Percentiles rank a stretch among this genome's conserved stretches.
Conservation (phyloP, 73 alveolate species). For the Paramecium tetraurelia region DNA sequence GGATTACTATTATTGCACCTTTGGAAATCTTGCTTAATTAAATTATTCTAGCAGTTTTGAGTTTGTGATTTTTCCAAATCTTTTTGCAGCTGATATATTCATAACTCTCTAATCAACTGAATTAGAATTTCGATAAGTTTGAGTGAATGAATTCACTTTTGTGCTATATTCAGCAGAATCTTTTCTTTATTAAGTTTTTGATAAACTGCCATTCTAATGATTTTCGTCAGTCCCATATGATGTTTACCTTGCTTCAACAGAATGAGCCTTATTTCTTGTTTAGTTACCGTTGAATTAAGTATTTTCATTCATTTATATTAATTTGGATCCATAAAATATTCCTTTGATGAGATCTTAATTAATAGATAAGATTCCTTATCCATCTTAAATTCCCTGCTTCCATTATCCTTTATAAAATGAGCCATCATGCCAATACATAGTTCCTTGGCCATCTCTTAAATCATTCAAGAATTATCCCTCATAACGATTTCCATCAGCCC, state of each 20-base stretch:
- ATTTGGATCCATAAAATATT: neutral
- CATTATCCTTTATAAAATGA: conserved; percentile 54
- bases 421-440: conserved; percentile 64
- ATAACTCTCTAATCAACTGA: neutral
- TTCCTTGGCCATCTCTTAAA: conserved; percentile 60
- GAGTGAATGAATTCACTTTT: neutral
- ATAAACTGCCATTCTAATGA: neutral
- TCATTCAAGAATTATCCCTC: conserved; percentile 46
- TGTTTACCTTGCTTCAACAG: neutral
- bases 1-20: neutral
- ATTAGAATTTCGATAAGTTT: neutral
- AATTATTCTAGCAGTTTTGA: neutral
- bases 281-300: neutral
- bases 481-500: conserved; percentile 62
- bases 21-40: neutral
- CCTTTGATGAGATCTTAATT: conserved; percentile 7
- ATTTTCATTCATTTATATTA: neutral
- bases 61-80: neutral
- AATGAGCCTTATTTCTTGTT: neutral
- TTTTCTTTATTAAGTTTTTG: neutral
- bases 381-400: conserved; percentile 65
- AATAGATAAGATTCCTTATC: conserved; percentile 46
- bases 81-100: neutral
- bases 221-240: neutral
- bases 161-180: neutral